Conservation (phyloP, 2,329 filamentous ascomycete genomes). For the Sordariomycetes sp. region DNA sequence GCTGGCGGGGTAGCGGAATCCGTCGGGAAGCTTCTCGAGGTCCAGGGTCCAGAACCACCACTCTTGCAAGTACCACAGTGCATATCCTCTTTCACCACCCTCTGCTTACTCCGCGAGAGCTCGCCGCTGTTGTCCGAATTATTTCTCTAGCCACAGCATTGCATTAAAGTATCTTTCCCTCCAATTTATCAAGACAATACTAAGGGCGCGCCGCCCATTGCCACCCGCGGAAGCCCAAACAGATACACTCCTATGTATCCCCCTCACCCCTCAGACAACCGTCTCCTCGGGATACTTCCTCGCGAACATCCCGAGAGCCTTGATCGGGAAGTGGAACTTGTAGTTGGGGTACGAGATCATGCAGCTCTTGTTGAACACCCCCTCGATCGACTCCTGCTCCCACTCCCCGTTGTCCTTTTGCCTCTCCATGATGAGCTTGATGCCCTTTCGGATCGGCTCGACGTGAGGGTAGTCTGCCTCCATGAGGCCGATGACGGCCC, state of each 20-base stretch:
- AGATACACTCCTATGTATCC: not conserved
- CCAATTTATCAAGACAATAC: not conserved
- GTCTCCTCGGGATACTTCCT: constrained; percentile 54
- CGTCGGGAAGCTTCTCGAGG: no score
- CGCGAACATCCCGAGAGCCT: constrained; percentile 83
- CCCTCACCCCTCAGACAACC: constrained; percentile 32
- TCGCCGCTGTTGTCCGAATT: no score
- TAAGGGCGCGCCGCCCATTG: not conserved
- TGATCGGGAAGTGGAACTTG: constrained; percentile 92
- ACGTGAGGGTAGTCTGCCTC: constrained; percentile 70
- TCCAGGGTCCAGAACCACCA: no score
- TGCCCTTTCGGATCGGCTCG: constrained; percentile 56
- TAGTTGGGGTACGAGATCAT: constrained; percentile 99
- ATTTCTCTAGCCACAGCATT: not conserved
- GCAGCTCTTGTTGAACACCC: constrained; percentile 97
- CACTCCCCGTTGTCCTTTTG: constrained; percentile 88
- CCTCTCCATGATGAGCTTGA: constrained; percentile 70
- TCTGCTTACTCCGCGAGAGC: no score
- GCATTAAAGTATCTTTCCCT: not conserved
- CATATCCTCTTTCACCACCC: no score
- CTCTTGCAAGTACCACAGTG: no score
- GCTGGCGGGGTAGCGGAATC: not conserved
- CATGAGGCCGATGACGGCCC: constrained; percentile 73
- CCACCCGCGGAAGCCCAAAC: not conserved
- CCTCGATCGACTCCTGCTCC: constrained; percentile 90